phyloP scores from a whole-genome alignment of 2,329 filamentous ascomycete genomes.

The Xylariales sp. region DNA sequence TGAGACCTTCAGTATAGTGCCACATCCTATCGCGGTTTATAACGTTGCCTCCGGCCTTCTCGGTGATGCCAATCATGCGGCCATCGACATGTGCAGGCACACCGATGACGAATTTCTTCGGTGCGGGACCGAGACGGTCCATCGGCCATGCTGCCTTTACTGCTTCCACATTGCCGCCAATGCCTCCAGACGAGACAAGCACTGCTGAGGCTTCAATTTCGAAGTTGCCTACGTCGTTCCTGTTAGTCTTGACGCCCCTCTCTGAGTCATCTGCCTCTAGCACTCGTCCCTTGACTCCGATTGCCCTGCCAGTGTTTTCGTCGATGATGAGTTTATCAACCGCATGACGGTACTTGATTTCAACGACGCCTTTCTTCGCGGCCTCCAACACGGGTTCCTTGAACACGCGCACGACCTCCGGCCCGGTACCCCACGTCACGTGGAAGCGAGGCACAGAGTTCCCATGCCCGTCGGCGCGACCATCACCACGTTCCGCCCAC shows the following conservation, averaged over 20 bases:
- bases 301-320: slow-evolving; percentile 40
- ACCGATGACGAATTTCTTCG: slow-evolving; percentile 52
- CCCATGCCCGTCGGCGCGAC: slow-evolving; percentile 51
- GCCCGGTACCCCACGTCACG: slow-evolving; percentile 56
- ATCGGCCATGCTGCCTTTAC: slow-evolving; percentile 55
- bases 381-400: slow-evolving; percentile 50
- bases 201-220: slow-evolving; percentile 49
- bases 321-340: slow-evolving; percentile 55
- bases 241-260: slow-evolving; percentile 48
- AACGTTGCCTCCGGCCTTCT: slow-evolving; percentile 46
- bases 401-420: slow-evolving; percentile 55
- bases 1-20: slow-evolving; percentile 60
- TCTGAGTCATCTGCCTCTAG: slow-evolving; percentile 44
- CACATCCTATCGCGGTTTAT: slow-evolving; percentile 62
- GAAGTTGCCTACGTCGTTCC: slow-evolving; percentile 44
- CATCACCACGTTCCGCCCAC: slow-evolving; percentile 58
- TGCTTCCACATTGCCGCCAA: slow-evolving; percentile 57
- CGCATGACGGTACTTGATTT: slow-evolving; percentile 51
- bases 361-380: slow-evolving; percentile 46
- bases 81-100: slow-evolving; percentile 62
- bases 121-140: slow-evolving; percentile 52
- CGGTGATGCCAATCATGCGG: slow-evolving; percentile 54
- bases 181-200: slow-evolving; percentile 53
- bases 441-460: slow-evolving; percentile 62
- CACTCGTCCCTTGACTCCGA: slow-evolving; percentile 50